Evolutionary conservation across 2,329 filamentous ascomycete species (phyloP), one percentile per base, ranked within the genome.

Genomic region (Penicillium sp.): DNA sequence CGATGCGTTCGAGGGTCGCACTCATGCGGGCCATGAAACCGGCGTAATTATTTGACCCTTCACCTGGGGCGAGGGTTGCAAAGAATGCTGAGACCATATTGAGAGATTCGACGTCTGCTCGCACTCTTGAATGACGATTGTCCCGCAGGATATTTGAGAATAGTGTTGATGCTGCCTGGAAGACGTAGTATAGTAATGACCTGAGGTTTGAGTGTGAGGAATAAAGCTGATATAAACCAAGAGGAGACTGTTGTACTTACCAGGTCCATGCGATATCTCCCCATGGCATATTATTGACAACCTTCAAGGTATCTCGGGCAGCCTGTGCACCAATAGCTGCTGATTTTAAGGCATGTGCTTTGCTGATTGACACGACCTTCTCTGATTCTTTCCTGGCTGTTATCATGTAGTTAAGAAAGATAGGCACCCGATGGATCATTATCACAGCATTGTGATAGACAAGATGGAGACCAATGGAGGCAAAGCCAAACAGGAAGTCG

Each of bases 371-470:
- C 61, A 86, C 83, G 0, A 60, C 44, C 38, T 64, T 64, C 24
- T 58, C 61, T 20, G 62, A 46, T 20, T 57, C 57, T 18, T 59
- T 46, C 92, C 80, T 4, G 89, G 90, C 71, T 90, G 88, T 56
- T 94, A 92, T 39, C 89, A 96, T 67, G 94, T 90, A 51, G 26
- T 92, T 92, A 69, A 96, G 89, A 65, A 96, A 90, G 35, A 97
- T 86, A 42, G 90, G 94, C 89, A 97, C 96, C 46, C 93, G 89
- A 73, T 97, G 93, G 61, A 97, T 96, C 1, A 94, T 97, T 2
- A 92, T 96, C 50, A 97, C 76, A 63, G 92, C 96, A 74, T 97
- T 97, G 79, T 97, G 96, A 74, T 97, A 97, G 4, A 90, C 87
- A 66, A 97, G 92, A 71, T 96, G 92, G 55, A 97, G 78, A 71